phyloP scores from a whole-genome alignment of 805 yeast genomes.

The Lipomyces sp. region DNA sequence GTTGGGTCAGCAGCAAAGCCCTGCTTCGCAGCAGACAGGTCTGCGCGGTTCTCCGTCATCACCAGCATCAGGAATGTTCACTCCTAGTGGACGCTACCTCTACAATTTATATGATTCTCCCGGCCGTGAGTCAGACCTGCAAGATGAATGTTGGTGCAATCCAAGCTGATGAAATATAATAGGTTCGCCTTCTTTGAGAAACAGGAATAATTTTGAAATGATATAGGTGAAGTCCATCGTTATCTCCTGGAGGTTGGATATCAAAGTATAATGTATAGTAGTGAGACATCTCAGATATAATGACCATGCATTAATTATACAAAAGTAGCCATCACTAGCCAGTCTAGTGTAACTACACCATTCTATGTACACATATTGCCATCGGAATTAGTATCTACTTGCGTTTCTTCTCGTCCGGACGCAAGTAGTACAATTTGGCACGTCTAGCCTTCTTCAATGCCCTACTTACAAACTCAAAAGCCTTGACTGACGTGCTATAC shows the following conservation, averaged over 20 bases:
- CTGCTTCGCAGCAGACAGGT: not conserved
- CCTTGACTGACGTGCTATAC: constrained; percentile 75
- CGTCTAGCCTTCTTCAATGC: constrained; percentile 73
- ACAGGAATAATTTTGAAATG: not conserved
- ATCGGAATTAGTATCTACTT: not conserved
- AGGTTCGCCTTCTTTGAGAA: constrained; percentile 8
- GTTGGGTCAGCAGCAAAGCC: constrained; percentile 13
- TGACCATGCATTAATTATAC: not conserved
- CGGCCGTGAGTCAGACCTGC: constrained; percentile 17
- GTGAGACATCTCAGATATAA: not conserved
- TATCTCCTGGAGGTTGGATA: not conserved
- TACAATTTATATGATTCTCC: constrained; percentile 30
- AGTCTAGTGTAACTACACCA: not conserved
- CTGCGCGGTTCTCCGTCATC: constrained; percentile 3
- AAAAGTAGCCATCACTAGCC: not conserved
- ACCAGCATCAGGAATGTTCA: constrained; percentile 9
- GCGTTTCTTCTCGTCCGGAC: constrained; percentile 45
- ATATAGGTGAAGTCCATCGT: not conserved
- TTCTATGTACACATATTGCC: not conserved
- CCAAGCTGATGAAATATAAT: not conserved
- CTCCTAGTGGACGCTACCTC: constrained; percentile 31
- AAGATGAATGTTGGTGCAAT: not conserved
- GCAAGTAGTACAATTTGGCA: constrained; percentile 88
- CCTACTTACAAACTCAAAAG: constrained; percentile 76
- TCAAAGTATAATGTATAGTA: not conserved